phyloP scores from a whole-genome alignment of 192 early-diverging fungal genomes.

The Coemansia sp. region DNA sequence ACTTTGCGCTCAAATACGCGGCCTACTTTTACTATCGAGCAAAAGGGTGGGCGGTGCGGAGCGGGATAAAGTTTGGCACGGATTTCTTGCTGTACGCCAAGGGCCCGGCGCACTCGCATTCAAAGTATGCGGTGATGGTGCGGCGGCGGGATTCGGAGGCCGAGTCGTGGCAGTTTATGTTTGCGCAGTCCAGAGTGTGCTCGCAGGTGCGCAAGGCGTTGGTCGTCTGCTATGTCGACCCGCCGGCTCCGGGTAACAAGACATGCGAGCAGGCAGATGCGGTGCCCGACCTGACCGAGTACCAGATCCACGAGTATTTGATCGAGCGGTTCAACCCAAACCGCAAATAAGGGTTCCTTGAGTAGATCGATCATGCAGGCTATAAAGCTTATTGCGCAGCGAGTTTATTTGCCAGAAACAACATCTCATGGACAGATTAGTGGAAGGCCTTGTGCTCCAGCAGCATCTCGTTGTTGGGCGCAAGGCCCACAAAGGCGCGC shows the following conservation, averaged over 20 bases:
- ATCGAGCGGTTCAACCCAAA: slow-evolving; percentile 45
- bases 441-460: slow-evolving; percentile 82
- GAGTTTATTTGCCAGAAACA: no score
- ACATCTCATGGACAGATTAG: slow-evolving; percentile 15
- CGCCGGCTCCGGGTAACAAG: background rate
- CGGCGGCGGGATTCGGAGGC: background rate
- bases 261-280: background rate
- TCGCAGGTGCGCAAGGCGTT: slow-evolving; percentile 39
- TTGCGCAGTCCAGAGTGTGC: slow-evolving; percentile 32
- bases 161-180: slow-evolving; percentile 36
- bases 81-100: slow-evolving; percentile 59
- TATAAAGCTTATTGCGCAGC: no score
- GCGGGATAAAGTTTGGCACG: slow-evolving; percentile 80
- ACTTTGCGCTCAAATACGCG: slow-evolving; percentile 64
- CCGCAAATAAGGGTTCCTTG: slow-evolving; percentile 2
- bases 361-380: background rate
- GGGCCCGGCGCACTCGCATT: slow-evolving; percentile 32
- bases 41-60: slow-evolving; percentile 76
- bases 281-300: slow-evolving; percentile 16
- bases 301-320: slow-evolving; percentile 23
- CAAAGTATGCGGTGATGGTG: slow-evolving; percentile 36
- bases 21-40: slow-evolving; percentile 81
- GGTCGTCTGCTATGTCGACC: slow-evolving; percentile 39
- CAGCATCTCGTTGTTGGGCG: slow-evolving; percentile 96
- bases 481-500: slow-evolving; percentile 91